Conservation (phyloP, 208 protist genomes). For the Naegleria gruberi region DNA sequence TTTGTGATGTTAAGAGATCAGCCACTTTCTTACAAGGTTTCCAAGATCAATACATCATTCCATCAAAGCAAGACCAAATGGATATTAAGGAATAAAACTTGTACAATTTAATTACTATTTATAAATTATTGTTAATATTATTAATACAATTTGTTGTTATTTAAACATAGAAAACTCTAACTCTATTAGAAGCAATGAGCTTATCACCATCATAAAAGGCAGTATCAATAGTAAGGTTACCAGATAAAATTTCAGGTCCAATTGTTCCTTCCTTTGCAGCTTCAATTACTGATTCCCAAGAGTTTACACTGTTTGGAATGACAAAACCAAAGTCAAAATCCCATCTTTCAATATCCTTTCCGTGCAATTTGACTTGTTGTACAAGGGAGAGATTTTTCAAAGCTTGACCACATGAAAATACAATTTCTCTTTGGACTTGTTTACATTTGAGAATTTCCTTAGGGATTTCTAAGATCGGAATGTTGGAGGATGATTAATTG, state of each 20-base stretch:
- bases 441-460: constrained; percentile 28
- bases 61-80: background rate
- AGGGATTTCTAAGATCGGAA: constrained; percentile 24
- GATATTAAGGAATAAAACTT: background rate
- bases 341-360: constrained; percentile 36
- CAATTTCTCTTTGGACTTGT: constrained; percentile 19
- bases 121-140: background rate
- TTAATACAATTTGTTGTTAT: background rate
- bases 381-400: constrained; percentile 14
- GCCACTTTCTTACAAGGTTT: constrained; percentile 53
- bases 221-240: constrained; percentile 43
- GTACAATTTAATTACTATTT: background rate
- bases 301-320: constrained; percentile 52
- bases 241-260: constrained; percentile 41
- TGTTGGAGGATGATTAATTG: too few species aligned
- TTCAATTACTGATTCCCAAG: constrained; percentile 39
- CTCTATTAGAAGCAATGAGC: constrained; percentile 17
- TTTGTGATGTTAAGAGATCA: constrained; percentile 72
- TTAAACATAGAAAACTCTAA: constrained; percentile 44
- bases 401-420: background rate
- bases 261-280: constrained; percentile 40
- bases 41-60: constrained; percentile 20
- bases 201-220: constrained; percentile 41
- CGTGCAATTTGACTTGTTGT: constrained; percentile 20
- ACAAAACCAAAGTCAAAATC: constrained; percentile 52